phyloP scores from a whole-genome alignment of 176 grass and related monocot genomes.

The Triticum turgidum region DNA sequence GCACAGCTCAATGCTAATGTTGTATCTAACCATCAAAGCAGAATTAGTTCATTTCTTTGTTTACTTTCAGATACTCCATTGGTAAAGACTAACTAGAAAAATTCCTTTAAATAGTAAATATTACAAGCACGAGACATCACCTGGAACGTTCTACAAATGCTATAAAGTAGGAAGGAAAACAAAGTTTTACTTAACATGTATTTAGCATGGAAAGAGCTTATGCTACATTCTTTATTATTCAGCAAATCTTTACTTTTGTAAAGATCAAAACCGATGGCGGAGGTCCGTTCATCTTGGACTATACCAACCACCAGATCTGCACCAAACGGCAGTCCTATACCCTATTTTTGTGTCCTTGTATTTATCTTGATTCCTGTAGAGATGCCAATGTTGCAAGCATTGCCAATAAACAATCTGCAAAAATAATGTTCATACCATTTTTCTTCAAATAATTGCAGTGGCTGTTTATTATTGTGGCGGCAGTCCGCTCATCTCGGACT shows the following conservation, averaged over 20 bases:
- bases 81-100: not conserved
- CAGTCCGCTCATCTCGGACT: not conserved
- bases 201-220: constrained; percentile 19
- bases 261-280: not conserved
- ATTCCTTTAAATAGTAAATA: not conserved
- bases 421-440: not conserved
- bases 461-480: not conserved
- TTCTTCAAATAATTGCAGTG: not conserved
- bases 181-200: not conserved
- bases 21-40: constrained; percentile 14
- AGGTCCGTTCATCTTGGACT: not conserved
- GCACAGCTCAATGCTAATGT: not conserved
- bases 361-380: not conserved
- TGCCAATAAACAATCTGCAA: not conserved
- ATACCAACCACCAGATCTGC: not conserved
- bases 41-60: not conserved
- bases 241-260: not conserved
- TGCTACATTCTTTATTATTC: not conserved
- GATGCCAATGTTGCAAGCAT: not conserved
- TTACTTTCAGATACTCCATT: constrained; percentile 23
- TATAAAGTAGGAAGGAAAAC: not conserved
- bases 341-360: not conserved
- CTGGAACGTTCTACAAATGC: not conserved
- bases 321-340: not conserved
- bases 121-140: not conserved